Base-by-base conservation (phyloP, 192 early-diverging fungal species). In the Linnemannia hyalina region DNA sequence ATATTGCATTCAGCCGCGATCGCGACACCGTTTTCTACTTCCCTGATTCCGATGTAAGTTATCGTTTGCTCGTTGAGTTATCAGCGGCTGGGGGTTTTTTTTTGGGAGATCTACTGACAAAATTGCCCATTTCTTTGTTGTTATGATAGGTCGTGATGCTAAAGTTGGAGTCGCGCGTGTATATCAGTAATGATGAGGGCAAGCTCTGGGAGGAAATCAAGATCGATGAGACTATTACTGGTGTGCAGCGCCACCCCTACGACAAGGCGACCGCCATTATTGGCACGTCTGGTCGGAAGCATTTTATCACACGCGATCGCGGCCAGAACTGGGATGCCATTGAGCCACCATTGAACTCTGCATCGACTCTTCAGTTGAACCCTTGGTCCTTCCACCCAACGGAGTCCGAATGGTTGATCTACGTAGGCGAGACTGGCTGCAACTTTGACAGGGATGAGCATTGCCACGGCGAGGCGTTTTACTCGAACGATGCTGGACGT, bases 351-450 rank as follows among this genome's bases (percentile, higher is more conserved):
- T 74, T 88, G 23, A 22, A 74, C n/a, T 96, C 96, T 9, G 94
- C 95, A 23, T 79, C 83, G 22, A 91, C n/a, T 87, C 89, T 35
- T 87, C 93, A 35, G 72, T 96, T 69, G 92, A 93, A 80, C 47
- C 57, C 75, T 47, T 86, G 84, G 84, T 81, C 79, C 55, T 99
- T 98, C 91, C 98, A 99, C 78, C 95, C 97, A 20, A 91, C 94
- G 1, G 90, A 96, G 41, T 88, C 93, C 4, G 96, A 97, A 76
- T 98, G 96, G 91, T 76, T 97, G 38, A 92, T 97, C 29, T 98
- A 93, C 79, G 75, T 97, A 60, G 96, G 93, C 32, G 91, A 93
- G 70, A 84, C 77, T 18, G 81, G 79, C 8, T 96, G 95, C 76
- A 78, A 81, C 8, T 70, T 76, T 22, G 81, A 88, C 0, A 79